Base-by-base conservation (phyloP, 2,329 filamentous ascomycete species). In the Colletotrichum sp. region DNA sequence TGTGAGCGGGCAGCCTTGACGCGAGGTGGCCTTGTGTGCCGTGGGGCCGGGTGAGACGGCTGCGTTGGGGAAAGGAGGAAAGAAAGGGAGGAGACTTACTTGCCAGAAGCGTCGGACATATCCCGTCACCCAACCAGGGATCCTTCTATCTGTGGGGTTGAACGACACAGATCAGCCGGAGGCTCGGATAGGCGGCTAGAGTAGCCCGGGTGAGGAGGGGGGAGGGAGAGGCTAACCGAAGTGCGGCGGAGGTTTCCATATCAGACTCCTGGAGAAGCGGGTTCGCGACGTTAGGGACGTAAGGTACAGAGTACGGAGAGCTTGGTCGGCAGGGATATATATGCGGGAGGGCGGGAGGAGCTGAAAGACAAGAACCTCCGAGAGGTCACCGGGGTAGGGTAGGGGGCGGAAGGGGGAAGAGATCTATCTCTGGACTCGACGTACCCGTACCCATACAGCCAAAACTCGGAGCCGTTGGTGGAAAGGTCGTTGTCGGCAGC, bases 21-120 rank as follows among this genome's bases (percentile, higher is more conserved):
- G 57, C 39, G 24, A 72, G 28, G 52, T 30, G 39, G 43, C 57
- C 64, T 73, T 18, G 43, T 24, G 43, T 73, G 24, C 64, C 70
- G 48, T 55, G 36, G 72, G 74, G 60, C 71, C n/a, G 71, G 60
- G 52, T 32, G 36, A 63, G 63, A 79, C 71, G 76, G 76, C 36
- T 59, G 60, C 34, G 32, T 66, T 52, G 43, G 55, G 60, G 39
- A 28, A 52, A 34, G 28, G n/a, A 39, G 32, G 61, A 39, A 36
- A 43, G 61, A 64, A 32, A 43, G 24, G 32, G 76, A 72, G n/a
- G 26, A 77, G 26, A 84, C 94, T 80, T 89, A 98, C 96, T 93
- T 99, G 97, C 97, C 97, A 99, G 86, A 99, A 99, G 48, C 97
- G 92, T 74, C 97, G 93, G 55, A 99, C 96, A 84, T 98, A 99